Evolutionary conservation across 2,329 filamentous ascomycete species (phyloP), one percentile per base, ranked within the genome.

Genomic region (Fusarium sp.): DNA sequence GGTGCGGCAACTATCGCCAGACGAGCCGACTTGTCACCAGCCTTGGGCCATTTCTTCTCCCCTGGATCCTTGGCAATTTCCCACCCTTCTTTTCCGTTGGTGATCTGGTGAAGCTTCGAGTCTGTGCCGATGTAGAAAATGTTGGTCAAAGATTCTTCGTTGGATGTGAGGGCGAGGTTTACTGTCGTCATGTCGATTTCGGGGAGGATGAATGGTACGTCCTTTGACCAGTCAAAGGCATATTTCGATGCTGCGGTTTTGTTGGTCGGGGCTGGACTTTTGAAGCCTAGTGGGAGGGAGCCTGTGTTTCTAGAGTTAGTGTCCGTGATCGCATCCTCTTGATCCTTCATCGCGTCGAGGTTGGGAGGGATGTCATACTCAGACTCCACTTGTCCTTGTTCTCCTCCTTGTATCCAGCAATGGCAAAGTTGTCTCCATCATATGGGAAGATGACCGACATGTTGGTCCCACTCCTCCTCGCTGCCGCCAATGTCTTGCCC

Each of bases 371-470:
- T 20, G 20, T 9, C 20, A 27, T 61, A 61, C 58, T 61, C 29
- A 61, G 14, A 17, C 12, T 29, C 64, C 64, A 66, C n/a, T 40
- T 60, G 17, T 66, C 33, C 49, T 53, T 62, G 22, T 49, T 49
- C n/a, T 36, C 44, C 8, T 62, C 56, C 17, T 33, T 53, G 29
- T 36, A 62, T n/a, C 42, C 22, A 9, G 57, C 64, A 56, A 66
- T 16, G 5, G 56, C 72, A 24, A 75, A 44, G 12, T 75, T 70
- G 2, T 73, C 64, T 11, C 29, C 38, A 9, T 75, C 72, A 20
- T 75, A 65, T 0, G 72, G 72, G 46, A 71, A 75, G 4, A 46
- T 61, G 8, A 75, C 72, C 17, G 72, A 75, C 22, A 75, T 67
- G 4, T 73, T 73, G 44, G 57, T 59, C 4, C 61, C 72, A n/a